A percentile compares a stretch with the other conserved stretches of the same genome.
Evolutionary conservation across 2,329 filamentous ascomycete species (phyloP).

Genomic region (Ophiostoma tasmaniense): DNA sequence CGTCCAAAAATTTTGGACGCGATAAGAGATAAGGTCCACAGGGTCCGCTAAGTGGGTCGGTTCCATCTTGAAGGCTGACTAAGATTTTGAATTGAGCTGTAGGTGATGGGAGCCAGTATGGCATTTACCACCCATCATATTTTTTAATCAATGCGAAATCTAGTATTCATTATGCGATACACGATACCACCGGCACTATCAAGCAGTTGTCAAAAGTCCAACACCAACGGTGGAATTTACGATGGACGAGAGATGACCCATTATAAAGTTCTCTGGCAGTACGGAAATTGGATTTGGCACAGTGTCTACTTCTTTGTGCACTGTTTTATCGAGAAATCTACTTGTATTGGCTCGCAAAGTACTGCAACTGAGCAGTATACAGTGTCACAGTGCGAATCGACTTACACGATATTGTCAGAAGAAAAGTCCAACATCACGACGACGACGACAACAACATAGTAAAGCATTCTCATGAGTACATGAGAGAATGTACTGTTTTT

Average conservation of each 20-base stretch:
- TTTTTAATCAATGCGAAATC: too few species aligned
- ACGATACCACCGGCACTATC: too few species aligned
- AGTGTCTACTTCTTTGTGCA: background rate
- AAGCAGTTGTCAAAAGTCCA: background rate
- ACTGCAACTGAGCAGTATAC: background rate
- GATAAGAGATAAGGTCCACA: slow-evolving; percentile 18
- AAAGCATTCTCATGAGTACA: too few species aligned
- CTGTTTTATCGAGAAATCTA: background rate
- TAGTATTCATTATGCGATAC: too few species aligned
- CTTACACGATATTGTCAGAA: background rate
- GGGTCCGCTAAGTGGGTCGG: background rate
- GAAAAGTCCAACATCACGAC: background rate
- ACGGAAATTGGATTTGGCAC: background rate
- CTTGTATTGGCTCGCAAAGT: background rate
- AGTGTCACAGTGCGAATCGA: background rate
- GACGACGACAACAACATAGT: background rate
- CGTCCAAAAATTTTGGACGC: slow-evolving; percentile 18
- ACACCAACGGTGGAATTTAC: background rate
- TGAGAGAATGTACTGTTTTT: too few species aligned
- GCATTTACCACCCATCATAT: too few species aligned
- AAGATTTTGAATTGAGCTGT: background rate
- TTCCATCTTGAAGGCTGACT: background rate
- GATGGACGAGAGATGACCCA: background rate
- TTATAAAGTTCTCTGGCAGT: background rate
- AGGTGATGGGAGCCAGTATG: too few species aligned